A percentile compares a stretch with the other conserved stretches of the same genome.
Evolutionary conservation across 2,329 filamentous ascomycete genomes (phyloP).

Genomic region (Talaromyces funiculosus): DNA sequence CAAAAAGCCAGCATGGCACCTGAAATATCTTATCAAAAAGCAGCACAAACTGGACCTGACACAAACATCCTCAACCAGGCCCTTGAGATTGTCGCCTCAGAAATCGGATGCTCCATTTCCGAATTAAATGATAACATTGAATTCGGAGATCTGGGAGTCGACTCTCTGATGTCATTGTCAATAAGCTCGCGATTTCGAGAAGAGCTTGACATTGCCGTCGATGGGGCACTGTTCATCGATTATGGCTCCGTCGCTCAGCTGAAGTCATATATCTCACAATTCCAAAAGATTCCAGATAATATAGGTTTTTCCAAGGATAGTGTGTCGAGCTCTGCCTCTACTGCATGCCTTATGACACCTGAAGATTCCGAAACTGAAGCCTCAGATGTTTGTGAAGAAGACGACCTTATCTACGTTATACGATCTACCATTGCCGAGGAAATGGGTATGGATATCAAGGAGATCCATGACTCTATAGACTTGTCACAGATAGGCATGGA

Average conservation of each 20-base stretch:
- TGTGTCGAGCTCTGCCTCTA: too few relatives aligned
- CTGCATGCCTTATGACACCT: background rate
- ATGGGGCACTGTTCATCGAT: background rate
- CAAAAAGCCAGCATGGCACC: background rate
- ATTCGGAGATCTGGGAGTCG: conserved; percentile 25
- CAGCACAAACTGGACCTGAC: background rate
- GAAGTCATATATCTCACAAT: background rate
- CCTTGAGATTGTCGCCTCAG: background rate
- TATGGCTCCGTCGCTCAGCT: background rate
- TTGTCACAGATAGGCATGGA: background rate
- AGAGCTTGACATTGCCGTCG: background rate
- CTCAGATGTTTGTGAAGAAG: background rate
- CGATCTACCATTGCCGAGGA: background rate
- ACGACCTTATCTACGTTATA: background rate
- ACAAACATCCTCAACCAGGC: background rate
- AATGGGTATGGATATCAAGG: background rate
- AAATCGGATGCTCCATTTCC: background rate
- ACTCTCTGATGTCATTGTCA: conserved; percentile 12
- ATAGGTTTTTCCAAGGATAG: background rate
- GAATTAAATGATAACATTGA: background rate
- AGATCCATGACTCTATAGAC: background rate
- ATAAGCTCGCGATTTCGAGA: background rate
- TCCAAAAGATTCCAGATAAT: background rate
- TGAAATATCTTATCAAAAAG: background rate
- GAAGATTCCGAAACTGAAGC: background rate